Evolutionary conservation across 2,329 filamentous ascomycete genomes (phyloP).

Genomic region (Xylaria sp.): DNA sequence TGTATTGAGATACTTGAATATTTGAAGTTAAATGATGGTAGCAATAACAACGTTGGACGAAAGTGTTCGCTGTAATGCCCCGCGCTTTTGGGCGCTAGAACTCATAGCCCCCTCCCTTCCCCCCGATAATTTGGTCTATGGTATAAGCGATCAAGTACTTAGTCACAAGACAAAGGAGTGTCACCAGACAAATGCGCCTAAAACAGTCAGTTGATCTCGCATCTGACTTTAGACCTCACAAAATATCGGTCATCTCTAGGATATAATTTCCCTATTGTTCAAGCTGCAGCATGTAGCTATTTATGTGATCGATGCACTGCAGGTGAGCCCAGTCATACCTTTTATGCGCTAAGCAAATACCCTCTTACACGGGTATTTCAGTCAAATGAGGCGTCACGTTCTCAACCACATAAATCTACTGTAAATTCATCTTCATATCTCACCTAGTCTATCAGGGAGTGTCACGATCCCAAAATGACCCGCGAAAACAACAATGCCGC

Average conservation of each 20-base stretch:
- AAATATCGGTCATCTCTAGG: not conserved
- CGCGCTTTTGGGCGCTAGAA: not conserved
- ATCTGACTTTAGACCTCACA: not conserved
- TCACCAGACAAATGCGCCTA: not conserved
- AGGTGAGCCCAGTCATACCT: not conserved
- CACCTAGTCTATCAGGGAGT: slow-evolving; percentile 1
- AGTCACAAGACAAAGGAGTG: not conserved
- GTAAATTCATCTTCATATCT: slow-evolving; percentile 1
- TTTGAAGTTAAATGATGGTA: not conserved
- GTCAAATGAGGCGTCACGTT: not conserved
- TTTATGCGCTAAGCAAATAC: not conserved
- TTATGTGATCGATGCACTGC: not conserved
- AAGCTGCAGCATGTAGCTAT: not conserved
- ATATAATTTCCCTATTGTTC: not conserved
- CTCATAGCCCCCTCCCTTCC: too few relatives aligned
- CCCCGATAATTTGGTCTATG: not conserved
- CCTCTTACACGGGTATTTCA: not conserved
- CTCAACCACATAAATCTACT: not conserved
- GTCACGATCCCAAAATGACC: slow-evolving; percentile 45
- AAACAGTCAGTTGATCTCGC: not conserved
- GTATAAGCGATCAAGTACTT: not conserved
- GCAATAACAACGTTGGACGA: not conserved
- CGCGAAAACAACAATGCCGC: slow-evolving; percentile 46
- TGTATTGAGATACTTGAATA: not conserved
- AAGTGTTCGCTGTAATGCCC: not conserved